Base-by-base conservation (phyloP, 129 eudicot genomes). In the Flaveria bidentis region DNA sequence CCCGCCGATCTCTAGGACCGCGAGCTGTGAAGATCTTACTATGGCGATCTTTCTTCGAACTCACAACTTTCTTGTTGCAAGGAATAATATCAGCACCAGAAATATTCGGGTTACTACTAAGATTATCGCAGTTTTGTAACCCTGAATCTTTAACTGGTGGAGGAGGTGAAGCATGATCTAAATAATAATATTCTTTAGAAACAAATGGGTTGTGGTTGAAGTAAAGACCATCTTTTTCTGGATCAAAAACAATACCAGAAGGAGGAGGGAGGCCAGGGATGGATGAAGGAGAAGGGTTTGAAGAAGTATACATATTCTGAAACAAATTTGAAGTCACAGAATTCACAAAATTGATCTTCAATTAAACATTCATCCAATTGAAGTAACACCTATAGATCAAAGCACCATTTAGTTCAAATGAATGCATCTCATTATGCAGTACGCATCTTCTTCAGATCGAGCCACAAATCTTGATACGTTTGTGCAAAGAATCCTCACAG, bases 1-100 rank as follows among this genome's bases (percentile, higher is more conserved):
- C 96, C 78, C 98, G 85, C 70, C 98, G 80, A 62, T 91, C 97
- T 73, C 98, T 77, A 0, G 84, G 85, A n/a, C 98, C 98, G 71
- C 86, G 93, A 42, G 98, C 87, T 3, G 97, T 94, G 14, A 67
- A 62, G 75, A 94, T 94, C 75, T 91, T 91, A 50, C 88, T 88
- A 74, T 89, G 92, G 67, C 90, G 72, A 56, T 87, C 91, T 75
- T 85, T 93, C 77, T 83, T 87, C n/a, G 71, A 68, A 26, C 75
- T 53, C 9, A 71, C 56, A 44, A 70, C 28, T 73, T 74, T 75
- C 42, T 72, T 84, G 57, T 66, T 67, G 14, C 75, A 67, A 4
- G 75, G 79, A 46, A 82, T 28, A n/a, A 72, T 72, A 17, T 23
- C 25, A 6, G 75, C 55, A 71, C 47, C 71, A 16, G 74, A 77